Evolutionary conservation across 1,284 basidiomycete species (phyloP).

Genomic region (Melampsora larici-populina): DNA sequence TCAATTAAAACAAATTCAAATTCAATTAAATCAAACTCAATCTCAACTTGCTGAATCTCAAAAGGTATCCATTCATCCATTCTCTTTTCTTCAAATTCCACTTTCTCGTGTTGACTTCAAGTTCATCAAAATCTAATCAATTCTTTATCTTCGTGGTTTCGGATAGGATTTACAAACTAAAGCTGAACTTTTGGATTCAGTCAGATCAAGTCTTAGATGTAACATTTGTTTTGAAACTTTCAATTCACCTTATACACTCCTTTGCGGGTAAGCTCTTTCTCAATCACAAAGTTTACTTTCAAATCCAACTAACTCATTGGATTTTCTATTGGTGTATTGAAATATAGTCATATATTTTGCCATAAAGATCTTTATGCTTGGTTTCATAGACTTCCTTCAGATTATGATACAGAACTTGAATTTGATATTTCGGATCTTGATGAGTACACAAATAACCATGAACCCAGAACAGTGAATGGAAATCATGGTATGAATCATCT

Average conservation of each 20-base stretch:
- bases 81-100: not conserved
- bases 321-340: not conserved
- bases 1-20: not conserved
- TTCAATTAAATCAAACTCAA: slow-evolving; percentile 2
- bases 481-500: not conserved
- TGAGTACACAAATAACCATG: not conserved
- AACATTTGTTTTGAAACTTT: slow-evolving; percentile 46
- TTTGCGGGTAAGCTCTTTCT: slow-evolving; percentile 40
- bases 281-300: not conserved
- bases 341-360: slow-evolving; percentile 46
- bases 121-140: slow-evolving; percentile 12
- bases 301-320: not conserved
- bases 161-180: slow-evolving; percentile 38
- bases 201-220: slow-evolving; percentile 44
- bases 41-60: not conserved
- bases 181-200: slow-evolving; percentile 26
- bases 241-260: slow-evolving; percentile 43
- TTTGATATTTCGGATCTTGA: not conserved
- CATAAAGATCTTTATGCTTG: slow-evolving; percentile 46
- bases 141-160: not conserved
- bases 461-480: not conserved
- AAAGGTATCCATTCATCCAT: not conserved
- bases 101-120: too few species aligned
- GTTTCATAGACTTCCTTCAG: slow-evolving; percentile 44
- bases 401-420: not conserved